Conservation (phyloP, 2,329 filamentous ascomycete species). For the Sporothrix humicola region DNA sequence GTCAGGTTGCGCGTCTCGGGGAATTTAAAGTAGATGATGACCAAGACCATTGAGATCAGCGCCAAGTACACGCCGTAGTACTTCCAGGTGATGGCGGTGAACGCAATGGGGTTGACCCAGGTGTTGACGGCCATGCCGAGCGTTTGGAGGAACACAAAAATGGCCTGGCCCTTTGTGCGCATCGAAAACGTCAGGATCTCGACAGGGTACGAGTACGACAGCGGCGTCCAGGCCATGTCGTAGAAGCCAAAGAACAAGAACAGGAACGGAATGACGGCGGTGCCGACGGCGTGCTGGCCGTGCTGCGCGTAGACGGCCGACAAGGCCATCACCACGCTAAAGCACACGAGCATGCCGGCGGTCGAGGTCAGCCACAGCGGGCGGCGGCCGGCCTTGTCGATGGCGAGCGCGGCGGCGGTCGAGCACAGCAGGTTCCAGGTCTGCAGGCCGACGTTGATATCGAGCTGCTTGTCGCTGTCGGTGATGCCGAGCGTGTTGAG, state of each 20-base stretch:
- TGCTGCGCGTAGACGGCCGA: neutral
- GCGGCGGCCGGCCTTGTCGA: neutral
- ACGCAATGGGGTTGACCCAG: conserved; percentile 7
- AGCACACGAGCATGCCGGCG: neutral
- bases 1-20: neutral
- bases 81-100: neutral
- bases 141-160: neutral
- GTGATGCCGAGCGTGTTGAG: conserved; percentile 4
- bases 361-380: neutral
- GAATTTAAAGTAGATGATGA: conserved; percentile 7
- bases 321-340: neutral
- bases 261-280: neutral
- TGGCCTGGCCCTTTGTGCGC: conserved; percentile 13
- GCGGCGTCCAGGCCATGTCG: neutral
- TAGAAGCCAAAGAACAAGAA: neutral
- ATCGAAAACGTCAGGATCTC: neutral
- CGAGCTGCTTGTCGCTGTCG: neutral
- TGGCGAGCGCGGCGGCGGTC: neutral
- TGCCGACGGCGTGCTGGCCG: neutral
- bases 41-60: neutral
- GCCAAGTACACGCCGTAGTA: conserved; percentile 1
- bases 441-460: neutral
- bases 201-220: neutral
- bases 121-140: neutral
- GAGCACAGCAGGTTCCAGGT: neutral